Conservation (phyloP, 2,329 filamentous ascomycete genomes). For the Calonectria pteridis region DNA sequence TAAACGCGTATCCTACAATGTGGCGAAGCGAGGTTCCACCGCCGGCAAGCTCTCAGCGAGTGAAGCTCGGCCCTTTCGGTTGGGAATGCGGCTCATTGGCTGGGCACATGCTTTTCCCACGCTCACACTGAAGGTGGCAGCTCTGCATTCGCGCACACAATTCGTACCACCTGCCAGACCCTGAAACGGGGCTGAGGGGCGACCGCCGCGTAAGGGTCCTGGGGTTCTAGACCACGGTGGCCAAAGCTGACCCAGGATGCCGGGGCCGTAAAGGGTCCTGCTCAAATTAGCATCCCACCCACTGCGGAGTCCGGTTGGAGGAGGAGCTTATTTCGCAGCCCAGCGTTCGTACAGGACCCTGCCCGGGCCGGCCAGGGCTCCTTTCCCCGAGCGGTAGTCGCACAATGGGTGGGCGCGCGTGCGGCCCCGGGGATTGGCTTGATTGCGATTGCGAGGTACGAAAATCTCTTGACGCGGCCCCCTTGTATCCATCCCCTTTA, state of each 20-base stretch:
- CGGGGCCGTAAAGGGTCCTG: neutral
- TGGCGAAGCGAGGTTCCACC: constrained; percentile 1
- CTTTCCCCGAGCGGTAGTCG: neutral
- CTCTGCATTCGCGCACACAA: neutral
- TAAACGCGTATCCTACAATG: neutral
- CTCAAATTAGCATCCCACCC: constrained; percentile 8
- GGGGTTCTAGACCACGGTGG: neutral
- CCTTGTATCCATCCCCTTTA: neutral
- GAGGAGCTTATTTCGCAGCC: neutral
- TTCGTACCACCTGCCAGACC: neutral
- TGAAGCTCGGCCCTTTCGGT: neutral
- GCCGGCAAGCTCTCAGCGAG: neutral
- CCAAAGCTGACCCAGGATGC: neutral
- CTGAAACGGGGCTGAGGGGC: neutral
- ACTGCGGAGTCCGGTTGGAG: neutral
- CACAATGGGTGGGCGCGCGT: neutral
- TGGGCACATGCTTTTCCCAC: neutral
- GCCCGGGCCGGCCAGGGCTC: neutral
- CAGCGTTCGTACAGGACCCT: neutral
- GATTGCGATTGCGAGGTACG: constrained; percentile 1
- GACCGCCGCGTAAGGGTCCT: neutral
- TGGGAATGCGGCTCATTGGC: neutral
- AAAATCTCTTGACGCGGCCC: constrained; percentile 10
- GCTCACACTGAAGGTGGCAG: no score
- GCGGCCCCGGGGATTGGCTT: neutral